Base-by-base conservation (phyloP, 1,284 basidiomycete genomes). In the Neonothopanus nambi region DNA sequence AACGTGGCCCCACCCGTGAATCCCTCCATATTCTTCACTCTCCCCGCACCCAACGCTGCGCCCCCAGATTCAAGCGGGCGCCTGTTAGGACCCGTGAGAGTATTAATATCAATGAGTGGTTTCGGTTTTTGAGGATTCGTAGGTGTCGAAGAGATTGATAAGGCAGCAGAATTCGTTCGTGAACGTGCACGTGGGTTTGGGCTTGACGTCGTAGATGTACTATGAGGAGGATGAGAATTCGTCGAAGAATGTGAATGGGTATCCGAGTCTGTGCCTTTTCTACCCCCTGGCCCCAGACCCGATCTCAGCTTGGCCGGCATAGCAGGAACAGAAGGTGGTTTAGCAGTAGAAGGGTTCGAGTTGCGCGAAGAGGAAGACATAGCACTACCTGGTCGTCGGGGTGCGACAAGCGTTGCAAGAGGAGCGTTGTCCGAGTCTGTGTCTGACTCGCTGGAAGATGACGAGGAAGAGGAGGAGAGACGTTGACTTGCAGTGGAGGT, bases 71-170 rank as follows among this genome's bases (percentile, higher is more conserved):
- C 59, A 20, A 62, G 61, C 7, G 62, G 51, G n/a, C 60, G 64
- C 43, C 65, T 65, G 17, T 63, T 59, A 5, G 59, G 54, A 11
- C 54, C 65, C n/a, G 70, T 72, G 7, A 79, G 63, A 54, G 70
- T 67, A 43, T 67, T 70, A 49, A 79, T 77, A 52, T 78, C 75
- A 41, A 78, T 75, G 15, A 79, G 68, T 3, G 76, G 77, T 52
- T 76, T 77, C 2, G 59, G 64, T 43, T 33, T 33, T n/a, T n/a
- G n/a, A n/a, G n/a, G n/a, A 13, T 33, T 33, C 9, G 30, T 13
- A 54, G 57, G 4, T 21, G 30, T 23, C 4, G 30, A 33, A 9
- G 3, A 3, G 2, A 13, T 11, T 11, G 30, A 33, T 33, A 33
- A 13, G 13, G 13, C 30, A 28, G 26, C 26, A 33, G 30, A 33